Base-by-base conservation (phyloP, 495 filamentous ascomycete genomes). In the Penicillium mononematosum region DNA sequence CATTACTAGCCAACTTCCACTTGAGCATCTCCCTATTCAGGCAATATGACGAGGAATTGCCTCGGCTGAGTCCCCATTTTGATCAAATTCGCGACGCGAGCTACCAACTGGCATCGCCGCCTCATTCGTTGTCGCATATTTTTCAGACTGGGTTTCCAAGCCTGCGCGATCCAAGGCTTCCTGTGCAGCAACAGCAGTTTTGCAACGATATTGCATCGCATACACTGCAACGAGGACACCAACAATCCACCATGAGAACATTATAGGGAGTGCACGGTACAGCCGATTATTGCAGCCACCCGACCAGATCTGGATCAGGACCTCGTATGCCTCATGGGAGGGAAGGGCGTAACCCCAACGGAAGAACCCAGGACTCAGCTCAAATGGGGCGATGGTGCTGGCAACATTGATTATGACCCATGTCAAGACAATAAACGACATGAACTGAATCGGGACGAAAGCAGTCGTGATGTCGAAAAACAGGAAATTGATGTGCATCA, bases 271-370 rank as follows among this genome's bases (percentile, higher is more conserved):
- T 0, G 78, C 69, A 20, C 65, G 65, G 34, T 63, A 42, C 7
- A 80, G 62, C 43, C 70, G 62, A 4, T 65, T 65, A 38, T 80
- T 75, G 61, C 78, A 80, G 0, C 78, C 78, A 2, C 66, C 42
- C 0, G 64, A 74, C 79, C 79, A 82, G 45, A 77, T 76, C 45
- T 79, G 70, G 0, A 67, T 50, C n/a, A 82, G 66, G 2, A 73
- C 45, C 43, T 76, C 59, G 46, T 75, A 82, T 0, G 73, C 61
- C 44, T 70, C 70, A 49, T 80, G 74, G 0, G 77, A 72, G 0
- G 79, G 79, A 31, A 82, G 48, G 2, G 61, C 71, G 43, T 81
- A 82, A 0, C 65, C 74, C 66, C 72, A 72, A 3, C 69, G 68
- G 46, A 73, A 82, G 45, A 80, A 81, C 0, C 58, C 66, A 0